phyloP scores from a whole-genome alignment of 345 rosid genomes.

The Camelina neglecta region DNA sequence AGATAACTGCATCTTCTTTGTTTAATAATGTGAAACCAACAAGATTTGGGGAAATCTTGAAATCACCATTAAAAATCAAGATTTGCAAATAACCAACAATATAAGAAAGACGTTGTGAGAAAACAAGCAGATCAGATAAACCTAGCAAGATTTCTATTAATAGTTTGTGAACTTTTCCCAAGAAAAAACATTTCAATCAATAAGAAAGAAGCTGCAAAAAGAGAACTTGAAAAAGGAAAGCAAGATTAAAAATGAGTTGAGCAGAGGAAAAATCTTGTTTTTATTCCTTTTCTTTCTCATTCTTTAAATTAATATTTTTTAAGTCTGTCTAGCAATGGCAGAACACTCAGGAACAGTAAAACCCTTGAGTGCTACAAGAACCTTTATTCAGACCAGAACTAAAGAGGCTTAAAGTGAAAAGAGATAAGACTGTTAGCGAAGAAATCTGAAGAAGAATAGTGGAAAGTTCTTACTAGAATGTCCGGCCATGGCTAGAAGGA shows the following conservation, averaged over 20 bases:
- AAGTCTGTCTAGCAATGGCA: slow-evolving; percentile 13
- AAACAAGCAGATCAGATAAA: background rate
- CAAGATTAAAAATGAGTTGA: slow-evolving; percentile 13
- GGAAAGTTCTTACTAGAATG: slow-evolving; percentile 54
- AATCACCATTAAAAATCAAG: slow-evolving; percentile 15
- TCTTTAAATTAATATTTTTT: background rate
- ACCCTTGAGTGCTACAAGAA: slow-evolving; percentile 28
- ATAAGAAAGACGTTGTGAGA: background rate
- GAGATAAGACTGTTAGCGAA: slow-evolving; percentile 2
- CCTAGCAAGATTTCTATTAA: background rate
- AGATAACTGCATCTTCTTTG: background rate
- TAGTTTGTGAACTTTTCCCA: background rate
- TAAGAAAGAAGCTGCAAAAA: background rate
- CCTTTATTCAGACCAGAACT: background rate
- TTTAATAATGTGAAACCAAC: slow-evolving; percentile 15
- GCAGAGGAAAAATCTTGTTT: slow-evolving; percentile 12
- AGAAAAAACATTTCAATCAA: background rate
- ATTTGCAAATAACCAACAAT: slow-evolving; percentile 2
- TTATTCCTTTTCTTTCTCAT: background rate
- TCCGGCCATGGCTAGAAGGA: slow-evolving; percentile 55
- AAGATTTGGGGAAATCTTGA: slow-evolving; percentile 23
- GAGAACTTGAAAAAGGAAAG: too few relatives aligned
- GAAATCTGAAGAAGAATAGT: slow-evolving; percentile 24
- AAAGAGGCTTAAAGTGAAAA: slow-evolving; percentile 18
- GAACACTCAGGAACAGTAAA: slow-evolving; percentile 32